These are phyloP conservation scores for Smallanthus sonchifolius DNA, from an alignment of 129 eudicot species.

Conservation along the genomic window DNA sequence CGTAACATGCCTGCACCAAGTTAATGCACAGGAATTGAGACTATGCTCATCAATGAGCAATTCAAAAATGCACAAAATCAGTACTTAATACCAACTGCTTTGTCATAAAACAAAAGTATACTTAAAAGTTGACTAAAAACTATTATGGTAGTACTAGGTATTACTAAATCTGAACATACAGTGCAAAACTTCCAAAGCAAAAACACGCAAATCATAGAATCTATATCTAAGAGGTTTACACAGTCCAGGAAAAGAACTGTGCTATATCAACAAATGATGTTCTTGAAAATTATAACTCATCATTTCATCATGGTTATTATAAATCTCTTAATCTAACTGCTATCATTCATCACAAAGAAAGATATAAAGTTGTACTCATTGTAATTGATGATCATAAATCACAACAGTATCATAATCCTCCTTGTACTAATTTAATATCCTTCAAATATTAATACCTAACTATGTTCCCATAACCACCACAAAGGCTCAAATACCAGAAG, in stretches of 20 bases:
- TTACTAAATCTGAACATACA: not conserved
- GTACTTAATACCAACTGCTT: slow-evolving; percentile 11
- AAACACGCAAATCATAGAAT: not conserved
- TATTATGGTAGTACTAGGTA: slow-evolving; percentile 18
- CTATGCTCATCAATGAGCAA: slow-evolving; percentile 43
- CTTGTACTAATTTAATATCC: no score
- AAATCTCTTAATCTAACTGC: not conserved
- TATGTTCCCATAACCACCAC: no score
- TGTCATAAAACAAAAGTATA: not conserved
- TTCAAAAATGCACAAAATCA: slow-evolving; percentile 30
- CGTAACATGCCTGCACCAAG: slow-evolving; percentile 54
- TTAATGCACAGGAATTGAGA: slow-evolving; percentile 49
- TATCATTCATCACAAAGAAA: not conserved
- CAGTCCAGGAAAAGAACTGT: not conserved
- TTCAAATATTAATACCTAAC: no score
- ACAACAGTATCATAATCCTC: no score
- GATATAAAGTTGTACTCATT: not conserved
- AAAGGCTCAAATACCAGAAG: no score
- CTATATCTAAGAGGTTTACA: not conserved
- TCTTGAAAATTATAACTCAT: not conserved
- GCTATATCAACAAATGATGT: slow-evolving; percentile 3
- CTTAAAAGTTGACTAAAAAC: not conserved
- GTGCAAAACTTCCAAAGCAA: not conserved
- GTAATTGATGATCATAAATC: not conserved
- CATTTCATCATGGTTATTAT: not conserved